Evolutionary conservation across 2,329 filamentous ascomycete species (phyloP), one percentile per base, ranked within the genome.

Genomic region (Fusarium sp.): DNA sequence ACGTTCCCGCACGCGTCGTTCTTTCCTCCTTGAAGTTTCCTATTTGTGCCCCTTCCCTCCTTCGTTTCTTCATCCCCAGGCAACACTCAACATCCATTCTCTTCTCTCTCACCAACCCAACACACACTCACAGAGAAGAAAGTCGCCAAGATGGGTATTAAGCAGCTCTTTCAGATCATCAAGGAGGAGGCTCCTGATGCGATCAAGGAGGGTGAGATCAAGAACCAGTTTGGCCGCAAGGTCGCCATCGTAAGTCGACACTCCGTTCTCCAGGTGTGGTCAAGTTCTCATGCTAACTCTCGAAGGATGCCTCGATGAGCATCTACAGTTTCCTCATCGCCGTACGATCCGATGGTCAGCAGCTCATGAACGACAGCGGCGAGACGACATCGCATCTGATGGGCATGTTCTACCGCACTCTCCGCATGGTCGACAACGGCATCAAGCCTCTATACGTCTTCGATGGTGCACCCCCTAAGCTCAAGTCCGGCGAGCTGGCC

Each of bases 391-490:
- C 96, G 20, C 96, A 99, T 82, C 87, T 99, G 17, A 98, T 99
- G 95, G 96, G 96, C 80, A 96, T 99, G 92, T 99, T 99, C 87
- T 99, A 99, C 87, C 95, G 96, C 78, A 99, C 96, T 3, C 89
- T 99, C 8, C 95, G 96, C 78, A 98, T 99, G 86, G 94, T 98
- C 79, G 96, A 99, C 84, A 98, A 98, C 79, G 96, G 96, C 66
- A 98, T 99, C 86, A 99, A 99, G 82, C 96, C 96, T 2, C 90
- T 99, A 75, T 99, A 98, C 83, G 96, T 99, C 66, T 99, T 99
- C 81, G 96, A 99, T 78, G 96, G 96, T 67, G 95, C 95, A 11
- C 96, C 96, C 20, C 96, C 96, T 1, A 98, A 98, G 83, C 92
- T 99, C 81, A 99, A 99, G 85, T 98, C 95, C 0, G 96, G 96